phyloP scores from a whole-genome alignment of 768 basidiomycete genomes.

The Agaricus sinodeliciosus region DNA sequence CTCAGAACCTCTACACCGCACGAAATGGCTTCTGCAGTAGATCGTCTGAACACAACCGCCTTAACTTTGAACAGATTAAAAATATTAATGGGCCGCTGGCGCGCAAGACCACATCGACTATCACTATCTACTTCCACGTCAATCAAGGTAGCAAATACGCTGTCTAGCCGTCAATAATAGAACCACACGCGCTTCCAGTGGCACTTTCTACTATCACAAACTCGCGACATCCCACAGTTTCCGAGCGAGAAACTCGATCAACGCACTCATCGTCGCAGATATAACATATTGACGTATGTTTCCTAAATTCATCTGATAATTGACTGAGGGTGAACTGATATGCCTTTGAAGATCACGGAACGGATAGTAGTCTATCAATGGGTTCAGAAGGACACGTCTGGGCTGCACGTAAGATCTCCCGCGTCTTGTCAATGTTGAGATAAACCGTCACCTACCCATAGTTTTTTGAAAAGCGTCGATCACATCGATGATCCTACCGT shows the following conservation, averaged over 20 bases:
- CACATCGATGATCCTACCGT: constrained; percentile 37
- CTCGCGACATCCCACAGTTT: constrained; percentile 39
- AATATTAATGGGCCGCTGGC: constrained; percentile 24
- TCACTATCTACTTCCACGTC: constrained; percentile 59
- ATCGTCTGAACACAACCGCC: constrained; percentile 29
- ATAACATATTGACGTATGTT: constrained; percentile 43
- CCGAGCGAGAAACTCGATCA: constrained; percentile 55
- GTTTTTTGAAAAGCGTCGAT: too few relatives aligned
- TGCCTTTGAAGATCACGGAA: constrained; percentile 29
- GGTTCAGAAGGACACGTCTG: constrained; percentile 56
- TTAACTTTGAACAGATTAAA: constrained; percentile 16
- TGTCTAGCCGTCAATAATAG: constrained; percentile 54
- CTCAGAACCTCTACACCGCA: constrained; percentile 40
- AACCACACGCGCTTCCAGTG: constrained; percentile 48
- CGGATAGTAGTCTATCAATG: constrained; percentile 61
- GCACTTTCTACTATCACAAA: constrained; percentile 60
- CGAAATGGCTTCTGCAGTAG: constrained; percentile 41
- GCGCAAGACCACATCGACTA: constrained; percentile 34
- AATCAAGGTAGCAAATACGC: constrained; percentile 57
- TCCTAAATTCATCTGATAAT: background rate
- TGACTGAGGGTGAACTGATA: background rate
- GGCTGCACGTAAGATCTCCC: constrained; percentile 42
- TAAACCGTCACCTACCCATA: constrained; percentile 14
- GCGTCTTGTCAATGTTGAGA: background rate
- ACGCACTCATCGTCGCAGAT: constrained; percentile 50